These are phyloP conservation scores for Irineochytrium annulatum DNA, from an alignment of 192 early-diverging fungal species.

Conservation along the genomic window DNA sequence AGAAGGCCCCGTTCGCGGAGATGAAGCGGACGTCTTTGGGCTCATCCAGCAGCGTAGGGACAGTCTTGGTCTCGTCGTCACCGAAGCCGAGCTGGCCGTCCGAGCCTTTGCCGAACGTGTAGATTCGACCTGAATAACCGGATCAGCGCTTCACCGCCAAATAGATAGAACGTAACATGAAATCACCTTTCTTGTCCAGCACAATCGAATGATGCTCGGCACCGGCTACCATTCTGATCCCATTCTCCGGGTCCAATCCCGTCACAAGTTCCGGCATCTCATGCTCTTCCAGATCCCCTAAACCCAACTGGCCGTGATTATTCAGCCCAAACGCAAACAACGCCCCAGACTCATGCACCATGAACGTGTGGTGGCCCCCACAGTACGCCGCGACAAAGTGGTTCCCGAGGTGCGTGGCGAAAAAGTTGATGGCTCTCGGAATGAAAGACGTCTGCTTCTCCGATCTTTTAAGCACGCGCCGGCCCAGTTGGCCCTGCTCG, in stretches of 20 bases:
- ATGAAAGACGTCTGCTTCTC: slow-evolving; percentile 32
- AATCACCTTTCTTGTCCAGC: slow-evolving; percentile 61
- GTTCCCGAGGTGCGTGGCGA: slow-evolving; percentile 52
- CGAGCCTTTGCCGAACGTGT: slow-evolving; percentile 81
- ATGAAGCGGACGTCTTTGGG: slow-evolving; percentile 58
- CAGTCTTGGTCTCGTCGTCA: slow-evolving; percentile 46
- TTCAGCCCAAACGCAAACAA: slow-evolving; percentile 87
- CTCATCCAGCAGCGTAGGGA: slow-evolving; percentile 29
- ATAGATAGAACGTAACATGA: background rate
- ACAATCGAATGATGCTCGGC: slow-evolving; percentile 85
- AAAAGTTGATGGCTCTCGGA: slow-evolving; percentile 52
- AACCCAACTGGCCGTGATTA: slow-evolving; percentile 83
- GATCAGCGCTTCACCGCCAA: background rate
- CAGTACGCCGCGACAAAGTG: slow-evolving; percentile 64
- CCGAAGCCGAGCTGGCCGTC: slow-evolving; percentile 75
- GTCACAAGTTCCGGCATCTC: slow-evolving; percentile 56
- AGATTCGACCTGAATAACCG: slow-evolving; percentile 51
- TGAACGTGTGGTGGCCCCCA: slow-evolving; percentile 82
- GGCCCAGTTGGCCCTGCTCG: slow-evolving; percentile 85
- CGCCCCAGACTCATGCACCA: slow-evolving; percentile 60
- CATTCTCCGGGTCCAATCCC: slow-evolving; percentile 35
- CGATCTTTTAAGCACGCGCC: slow-evolving; percentile 65
- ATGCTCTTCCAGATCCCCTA: slow-evolving; percentile 40
- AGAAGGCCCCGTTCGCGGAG: slow-evolving; percentile 49
- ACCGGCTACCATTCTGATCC: slow-evolving; percentile 62